phyloP scores from a whole-genome alignment of 257 asterid species.

The Eustoma russellianum region DNA sequence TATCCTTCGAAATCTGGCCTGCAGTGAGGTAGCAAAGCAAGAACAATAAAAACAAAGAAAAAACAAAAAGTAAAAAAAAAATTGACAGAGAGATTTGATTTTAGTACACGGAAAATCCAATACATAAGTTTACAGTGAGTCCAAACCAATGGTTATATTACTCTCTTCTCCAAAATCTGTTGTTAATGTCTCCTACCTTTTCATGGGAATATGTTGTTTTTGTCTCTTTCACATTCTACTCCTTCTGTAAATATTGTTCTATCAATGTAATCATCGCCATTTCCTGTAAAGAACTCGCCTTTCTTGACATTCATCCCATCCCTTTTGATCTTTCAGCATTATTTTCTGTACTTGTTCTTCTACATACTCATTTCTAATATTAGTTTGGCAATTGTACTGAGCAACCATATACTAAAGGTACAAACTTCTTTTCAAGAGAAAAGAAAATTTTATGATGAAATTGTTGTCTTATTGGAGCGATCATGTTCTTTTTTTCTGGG shows the following conservation, averaged over 20 bases:
- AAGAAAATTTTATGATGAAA: neutral
- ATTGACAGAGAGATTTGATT: too few species aligned
- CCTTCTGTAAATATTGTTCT: neutral
- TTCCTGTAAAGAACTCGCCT: conserved; percentile 44
- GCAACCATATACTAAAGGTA: too few species aligned
- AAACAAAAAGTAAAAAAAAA: too few species aligned
- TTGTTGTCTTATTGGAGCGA: neutral
- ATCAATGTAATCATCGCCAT: conserved; percentile 52
- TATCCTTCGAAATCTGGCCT: conserved; percentile 13
- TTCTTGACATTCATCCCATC: neutral
- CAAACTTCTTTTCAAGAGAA: too few species aligned
- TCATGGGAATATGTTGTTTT: conserved; percentile 15
- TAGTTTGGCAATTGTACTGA: too few species aligned
- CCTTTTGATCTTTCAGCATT: neutral
- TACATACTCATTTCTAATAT: too few species aligned
- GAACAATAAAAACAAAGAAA: too few species aligned
- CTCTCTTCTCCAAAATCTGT: too few species aligned
- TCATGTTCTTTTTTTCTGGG: neutral
- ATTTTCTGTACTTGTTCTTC: neutral
- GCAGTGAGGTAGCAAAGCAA: conserved; percentile 11
- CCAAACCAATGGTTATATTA: neutral
- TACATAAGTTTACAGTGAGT: too few species aligned
- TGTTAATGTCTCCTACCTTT: too few species aligned
- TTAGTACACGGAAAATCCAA: too few species aligned
- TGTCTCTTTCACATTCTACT: conserved; percentile 23